phyloP scores from a whole-genome alignment of 2,329 filamentous ascomycete genomes.

The Fusarium udum region DNA sequence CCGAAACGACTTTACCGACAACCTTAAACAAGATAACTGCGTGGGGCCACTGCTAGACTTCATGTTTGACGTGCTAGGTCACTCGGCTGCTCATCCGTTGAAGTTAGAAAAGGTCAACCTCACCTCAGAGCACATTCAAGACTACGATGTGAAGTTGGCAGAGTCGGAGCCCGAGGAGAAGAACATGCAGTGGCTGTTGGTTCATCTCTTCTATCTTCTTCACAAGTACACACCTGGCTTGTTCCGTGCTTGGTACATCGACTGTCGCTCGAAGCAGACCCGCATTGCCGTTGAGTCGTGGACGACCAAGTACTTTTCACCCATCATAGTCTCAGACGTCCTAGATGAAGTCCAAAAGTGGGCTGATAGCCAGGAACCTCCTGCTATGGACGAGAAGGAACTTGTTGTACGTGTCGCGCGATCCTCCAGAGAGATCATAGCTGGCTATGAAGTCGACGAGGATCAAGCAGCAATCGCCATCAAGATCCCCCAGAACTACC shows the following conservation, averaged over 20 bases:
- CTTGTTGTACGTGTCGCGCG: constrained; percentile 76
- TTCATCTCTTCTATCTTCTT: constrained; percentile 85
- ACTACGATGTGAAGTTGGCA: constrained; percentile 62
- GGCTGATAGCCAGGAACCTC: constrained; percentile 63
- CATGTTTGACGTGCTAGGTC: constrained; percentile 84
- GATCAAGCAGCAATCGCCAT: constrained; percentile 85
- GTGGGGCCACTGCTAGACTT: constrained; percentile 78
- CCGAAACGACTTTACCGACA: constrained; percentile 80
- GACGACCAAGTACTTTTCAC: constrained; percentile 86
- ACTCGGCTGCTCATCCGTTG: constrained; percentile 76
- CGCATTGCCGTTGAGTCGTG: constrained; percentile 81
- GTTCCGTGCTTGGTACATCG: constrained; percentile 86
- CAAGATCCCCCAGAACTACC: constrained; percentile 81
- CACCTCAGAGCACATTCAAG: constrained; percentile 62
- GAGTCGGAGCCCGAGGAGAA: constrained; percentile 71
- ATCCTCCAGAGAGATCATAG: constrained; percentile 78
- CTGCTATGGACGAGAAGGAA: constrained; percentile 62
- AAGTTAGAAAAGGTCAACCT: constrained; percentile 77
- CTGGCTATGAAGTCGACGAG: constrained; percentile 89
- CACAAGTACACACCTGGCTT: constrained; percentile 81
- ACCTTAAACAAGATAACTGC: constrained; percentile 78
- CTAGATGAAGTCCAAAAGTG: constrained; percentile 75
- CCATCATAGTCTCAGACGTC: constrained; percentile 71
- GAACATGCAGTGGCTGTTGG: constrained; percentile 83
- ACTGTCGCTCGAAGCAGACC: constrained; percentile 82